Percentiles rank a stretch among this genome's conserved stretches.
Evolutionary conservation across 805 yeast species (phyloP).

Genomic region (Hagleromyces aurorensis): DNA sequence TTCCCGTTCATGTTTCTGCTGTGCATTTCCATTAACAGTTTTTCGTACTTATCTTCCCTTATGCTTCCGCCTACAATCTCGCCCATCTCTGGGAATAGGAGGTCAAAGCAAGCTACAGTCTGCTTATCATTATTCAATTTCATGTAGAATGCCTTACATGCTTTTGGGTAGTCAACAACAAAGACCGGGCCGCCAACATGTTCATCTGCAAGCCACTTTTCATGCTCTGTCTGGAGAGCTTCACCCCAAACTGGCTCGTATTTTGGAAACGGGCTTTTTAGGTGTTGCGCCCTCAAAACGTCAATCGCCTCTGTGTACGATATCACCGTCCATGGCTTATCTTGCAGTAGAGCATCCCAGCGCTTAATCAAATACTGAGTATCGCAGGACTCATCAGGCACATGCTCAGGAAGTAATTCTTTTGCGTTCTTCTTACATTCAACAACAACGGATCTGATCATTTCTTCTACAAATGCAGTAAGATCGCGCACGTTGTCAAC

Average conservation of each 20-base stretch:
- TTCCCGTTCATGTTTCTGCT: conserved; percentile 45
- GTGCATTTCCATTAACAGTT: conserved; percentile 43
- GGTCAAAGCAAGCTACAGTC: conserved; percentile 87
- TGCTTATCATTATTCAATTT: conserved; percentile 38
- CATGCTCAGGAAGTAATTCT: conserved; percentile 13
- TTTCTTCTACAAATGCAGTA: conserved; percentile 56
- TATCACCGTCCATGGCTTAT: conserved; percentile 54
- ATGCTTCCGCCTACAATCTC: conserved; percentile 92
- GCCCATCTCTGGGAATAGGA: conserved; percentile 84
- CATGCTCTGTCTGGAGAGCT: conserved; percentile 75
- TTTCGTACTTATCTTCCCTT: conserved; percentile 61
- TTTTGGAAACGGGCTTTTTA: conserved; percentile 31
- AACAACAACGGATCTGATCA: conserved; percentile 51
- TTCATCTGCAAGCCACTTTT: conserved; percentile 76
- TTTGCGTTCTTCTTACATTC: conserved; percentile 24
- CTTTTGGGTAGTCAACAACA: conserved; percentile 78
- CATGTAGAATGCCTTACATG: conserved; percentile 90
- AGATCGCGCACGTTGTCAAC: conserved; percentile 49
- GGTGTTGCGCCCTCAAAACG: conserved; percentile 34
- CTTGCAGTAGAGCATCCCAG: conserved; percentile 49
- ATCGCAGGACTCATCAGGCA: conserved; percentile 11
- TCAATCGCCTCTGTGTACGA: conserved; percentile 72
- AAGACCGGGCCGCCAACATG: conserved; percentile 70
- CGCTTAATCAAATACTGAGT: conserved; percentile 35
- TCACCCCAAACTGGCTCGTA: conserved; percentile 60